A percentile compares a stretch with the other conserved stretches of the same genome.
phyloP scores from a whole-genome alignment of 148 eudicot genomes.

The Spergularia bocconei region DNA sequence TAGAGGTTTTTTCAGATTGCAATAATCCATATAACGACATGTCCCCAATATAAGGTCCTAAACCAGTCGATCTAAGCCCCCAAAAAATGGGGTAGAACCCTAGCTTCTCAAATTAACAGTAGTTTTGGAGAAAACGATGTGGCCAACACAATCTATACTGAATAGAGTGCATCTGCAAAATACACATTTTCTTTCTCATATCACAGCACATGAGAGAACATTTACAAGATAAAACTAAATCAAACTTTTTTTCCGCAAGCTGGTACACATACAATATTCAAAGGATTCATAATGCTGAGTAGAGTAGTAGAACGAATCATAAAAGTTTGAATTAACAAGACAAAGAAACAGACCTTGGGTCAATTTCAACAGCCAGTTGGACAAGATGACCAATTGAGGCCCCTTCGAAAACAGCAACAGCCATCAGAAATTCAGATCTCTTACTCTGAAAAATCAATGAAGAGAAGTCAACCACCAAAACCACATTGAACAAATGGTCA shows the following conservation, averaged over 20 bases:
- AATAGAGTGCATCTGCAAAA: neutral
- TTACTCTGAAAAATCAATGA: constrained; percentile 26
- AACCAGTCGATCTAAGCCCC: no score
- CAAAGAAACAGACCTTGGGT: constrained; percentile 51
- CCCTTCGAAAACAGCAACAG: constrained; percentile 60
- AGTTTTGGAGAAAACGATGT: neutral
- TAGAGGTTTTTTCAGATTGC: neutral
- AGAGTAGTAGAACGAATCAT: no score
- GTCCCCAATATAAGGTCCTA: neutral
- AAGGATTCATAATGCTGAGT: no score
- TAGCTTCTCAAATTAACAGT: neutral
- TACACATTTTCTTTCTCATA: neutral
- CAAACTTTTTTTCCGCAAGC: neutral
- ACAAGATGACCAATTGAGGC: constrained; percentile 86
- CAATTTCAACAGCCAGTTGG: constrained; percentile 56
- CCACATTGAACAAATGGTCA: neutral
- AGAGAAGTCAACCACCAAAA: neutral
- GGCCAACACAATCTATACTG: neutral
- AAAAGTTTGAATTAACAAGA: neutral
- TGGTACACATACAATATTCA: neutral
- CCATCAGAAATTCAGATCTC: constrained; percentile 65
- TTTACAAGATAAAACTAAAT: no score
- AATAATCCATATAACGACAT: neutral
- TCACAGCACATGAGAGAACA: no score
- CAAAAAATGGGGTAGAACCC: neutral